Base-by-base conservation (phyloP, 2,329 filamentous ascomycete genomes). In the Alternaria alternata region DNA sequence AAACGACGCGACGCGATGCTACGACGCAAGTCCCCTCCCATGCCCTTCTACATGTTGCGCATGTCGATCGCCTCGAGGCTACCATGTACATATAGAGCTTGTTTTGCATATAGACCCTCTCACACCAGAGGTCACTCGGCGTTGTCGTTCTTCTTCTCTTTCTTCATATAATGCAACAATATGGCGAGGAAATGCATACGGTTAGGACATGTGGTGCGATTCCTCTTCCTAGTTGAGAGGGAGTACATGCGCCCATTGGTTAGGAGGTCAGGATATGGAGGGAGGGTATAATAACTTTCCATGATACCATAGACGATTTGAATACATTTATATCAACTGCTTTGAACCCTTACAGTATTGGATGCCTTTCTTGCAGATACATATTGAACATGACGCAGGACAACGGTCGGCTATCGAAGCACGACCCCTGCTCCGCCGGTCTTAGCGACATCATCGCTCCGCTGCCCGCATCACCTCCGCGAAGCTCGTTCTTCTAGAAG, bases 391-490 rank as follows among this genome's bases (percentile, higher is more conserved):
- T 54, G 49, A 58, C 49, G 49, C 48, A 52, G 51, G n/a, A 12
- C 44, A 32, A 47, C 44, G n/a, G 44, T 48, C 22, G 24, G 12
- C 41, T 32, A 28, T 28, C 20, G 28, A 39, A 38, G 46, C 60
- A 36, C 28, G 41, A 57, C 44, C 61, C 61, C 61, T 63, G 61
- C 53, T 61, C 49, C 44, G 54, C 57, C 32, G 41, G 46, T 34
- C 43, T 59, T 59, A 38, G 57, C 57, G 57, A 59, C 46, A 30
- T 59, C 34, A 51, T 44, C 54, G 57, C 52, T 59, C 57, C 57
- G 46, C 32, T 49, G 49, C 49, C 49, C 34, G 57, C 53, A 57
- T 60, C 62, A 68, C 59, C 65, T 65, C 61, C 56, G 62, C 60
- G 54, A 57, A 52, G 57, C 58, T 64, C 53, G 55, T 54, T 52